phyloP scores from a whole-genome alignment of 2,329 filamentous ascomycete species.

The Penicillium hesseltinei region DNA sequence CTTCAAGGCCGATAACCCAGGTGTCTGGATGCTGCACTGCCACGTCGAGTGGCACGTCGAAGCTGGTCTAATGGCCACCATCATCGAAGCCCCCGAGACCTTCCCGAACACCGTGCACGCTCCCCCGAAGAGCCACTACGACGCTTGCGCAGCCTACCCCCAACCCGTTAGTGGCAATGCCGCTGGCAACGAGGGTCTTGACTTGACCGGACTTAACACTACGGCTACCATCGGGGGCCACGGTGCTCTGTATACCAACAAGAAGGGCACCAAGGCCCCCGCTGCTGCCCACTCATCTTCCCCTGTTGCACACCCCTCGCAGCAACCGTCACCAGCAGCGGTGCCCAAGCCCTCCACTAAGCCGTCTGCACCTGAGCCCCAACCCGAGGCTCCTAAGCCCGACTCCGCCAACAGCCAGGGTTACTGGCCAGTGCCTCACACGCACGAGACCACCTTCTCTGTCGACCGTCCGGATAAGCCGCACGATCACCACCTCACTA shows the following conservation, averaged over 20 bases:
- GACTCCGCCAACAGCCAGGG: constrained; percentile 1
- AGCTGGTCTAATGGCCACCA: constrained; percentile 31
- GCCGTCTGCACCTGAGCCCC: too few relatives aligned
- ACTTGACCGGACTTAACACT: constrained; percentile 17
- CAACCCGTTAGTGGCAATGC: constrained; percentile 23
- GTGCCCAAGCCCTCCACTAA: background rate
- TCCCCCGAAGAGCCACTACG: constrained; percentile 23
- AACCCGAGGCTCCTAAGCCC: background rate
- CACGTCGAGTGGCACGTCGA: constrained; percentile 40
- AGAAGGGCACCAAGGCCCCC: background rate
- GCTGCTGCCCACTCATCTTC: background rate
- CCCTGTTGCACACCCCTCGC: background rate
- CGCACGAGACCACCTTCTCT: background rate
- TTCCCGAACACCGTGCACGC: constrained; percentile 17
- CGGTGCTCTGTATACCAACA: constrained; percentile 20
- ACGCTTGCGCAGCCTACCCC: constrained; percentile 25
- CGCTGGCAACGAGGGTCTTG: constrained; percentile 21
- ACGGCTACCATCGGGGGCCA: constrained; percentile 3
- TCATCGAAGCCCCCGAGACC: constrained; percentile 34
- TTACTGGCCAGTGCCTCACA: constrained; percentile 5
- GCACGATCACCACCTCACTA: background rate
- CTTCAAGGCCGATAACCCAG: constrained; percentile 38
- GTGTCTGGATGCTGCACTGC: constrained; percentile 39
- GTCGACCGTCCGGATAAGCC: background rate
- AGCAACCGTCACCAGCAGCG: background rate